Base-by-base conservation (phyloP, 208 protist genomes). In the Crithidia expoeki region DNA sequence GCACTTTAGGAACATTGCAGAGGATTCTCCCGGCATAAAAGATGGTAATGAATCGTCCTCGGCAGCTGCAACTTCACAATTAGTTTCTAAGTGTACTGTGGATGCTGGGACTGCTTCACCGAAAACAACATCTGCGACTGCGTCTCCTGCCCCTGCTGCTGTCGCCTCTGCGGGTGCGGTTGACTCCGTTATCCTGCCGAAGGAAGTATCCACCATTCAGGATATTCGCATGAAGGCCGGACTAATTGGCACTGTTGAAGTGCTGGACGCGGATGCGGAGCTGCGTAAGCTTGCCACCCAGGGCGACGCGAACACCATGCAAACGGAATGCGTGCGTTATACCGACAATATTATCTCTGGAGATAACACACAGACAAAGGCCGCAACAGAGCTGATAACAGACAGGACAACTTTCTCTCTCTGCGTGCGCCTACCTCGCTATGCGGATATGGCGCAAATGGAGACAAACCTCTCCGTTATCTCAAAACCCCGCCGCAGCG, bases 381-480 rank as follows among this genome's bases (percentile, higher is more conserved):
- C 36, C 36, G 36, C 36, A 12, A 40, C 16, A 44, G 25, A 2
- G 60, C 23, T 33, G 16, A n/a, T n/a, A n/a, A n/a, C 40, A 36
- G 23, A 60, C 33, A 61, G 38, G 27, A 10, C 46, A 38, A 9
- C 28, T 30, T 23, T 30, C 42, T 53, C 56, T 25, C 47, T 76
- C 36, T 47, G 7, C 38, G 62, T 76, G 16, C 71, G 64, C 55
- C 25, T 19, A 16, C 85, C 85, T 14, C 61, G 38, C 21, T 93
- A 86, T 64, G 62, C 57, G 42, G 81, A 88, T 34, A 47, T 77
- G 14, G 83, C 82, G 17, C 64, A 72, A 25, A 72, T 93, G 53
- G 74, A 90, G 19, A 88, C 87, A 17, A 93, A 93, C 53, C 42
- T 86, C 25, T 87, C 74, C n/a, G 84, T 90, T 12, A 51, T 90